Percentiles rank a stretch among this genome's conserved stretches.
phyloP scores from a whole-genome alignment of 1,139 yeast species.

The Magnusiomyces sp. region DNA sequence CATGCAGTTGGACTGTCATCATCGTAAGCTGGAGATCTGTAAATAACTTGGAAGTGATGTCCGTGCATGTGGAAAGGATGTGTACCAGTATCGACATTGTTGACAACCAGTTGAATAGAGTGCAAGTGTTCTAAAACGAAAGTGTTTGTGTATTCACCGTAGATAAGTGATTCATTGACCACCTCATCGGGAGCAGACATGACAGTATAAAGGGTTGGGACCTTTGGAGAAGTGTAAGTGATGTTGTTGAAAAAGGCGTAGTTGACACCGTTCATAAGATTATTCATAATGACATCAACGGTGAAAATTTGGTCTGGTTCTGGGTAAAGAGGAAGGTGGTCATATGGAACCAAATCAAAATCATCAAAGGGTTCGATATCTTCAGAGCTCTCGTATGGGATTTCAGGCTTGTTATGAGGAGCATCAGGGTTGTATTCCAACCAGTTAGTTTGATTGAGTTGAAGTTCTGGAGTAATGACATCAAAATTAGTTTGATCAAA shows the following conservation, averaged over 20 bases:
- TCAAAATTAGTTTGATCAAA: slow-evolving; percentile 80
- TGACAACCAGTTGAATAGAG: slow-evolving; percentile 55
- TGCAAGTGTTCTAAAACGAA: slow-evolving; percentile 59
- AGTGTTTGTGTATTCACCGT: slow-evolving; percentile 75
- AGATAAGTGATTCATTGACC: slow-evolving; percentile 48
- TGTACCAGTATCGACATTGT: slow-evolving; percentile 65
- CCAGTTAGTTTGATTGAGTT: slow-evolving; percentile 63
- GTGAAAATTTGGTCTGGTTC: slow-evolving; percentile 61
- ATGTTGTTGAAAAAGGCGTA: slow-evolving; percentile 86
- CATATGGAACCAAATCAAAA: slow-evolving; percentile 51
- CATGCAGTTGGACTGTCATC: slow-evolving; percentile 44
- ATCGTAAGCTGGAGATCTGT: slow-evolving; percentile 43
- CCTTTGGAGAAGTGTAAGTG: slow-evolving; percentile 69
- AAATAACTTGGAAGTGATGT: slow-evolving; percentile 61
- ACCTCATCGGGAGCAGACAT: slow-evolving; percentile 46
- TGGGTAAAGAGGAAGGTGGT: slow-evolving; percentile 43
- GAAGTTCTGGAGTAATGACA: slow-evolving; percentile 44
- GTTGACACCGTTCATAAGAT: slow-evolving; percentile 71
- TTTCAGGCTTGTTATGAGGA: slow-evolving; percentile 40
- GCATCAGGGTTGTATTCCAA: slow-evolving; percentile 47
- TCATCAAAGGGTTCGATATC: slow-evolving; percentile 41
- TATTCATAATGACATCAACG: slow-evolving; percentile 67
- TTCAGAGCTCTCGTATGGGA: slow-evolving; percentile 27
- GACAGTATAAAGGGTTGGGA: slow-evolving; percentile 74
- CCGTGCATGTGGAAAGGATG: slow-evolving; percentile 92